Evolutionary conservation across 176 grass and related monocot genomes (phyloP).

Genomic region (Alloteropsis semialata): DNA sequence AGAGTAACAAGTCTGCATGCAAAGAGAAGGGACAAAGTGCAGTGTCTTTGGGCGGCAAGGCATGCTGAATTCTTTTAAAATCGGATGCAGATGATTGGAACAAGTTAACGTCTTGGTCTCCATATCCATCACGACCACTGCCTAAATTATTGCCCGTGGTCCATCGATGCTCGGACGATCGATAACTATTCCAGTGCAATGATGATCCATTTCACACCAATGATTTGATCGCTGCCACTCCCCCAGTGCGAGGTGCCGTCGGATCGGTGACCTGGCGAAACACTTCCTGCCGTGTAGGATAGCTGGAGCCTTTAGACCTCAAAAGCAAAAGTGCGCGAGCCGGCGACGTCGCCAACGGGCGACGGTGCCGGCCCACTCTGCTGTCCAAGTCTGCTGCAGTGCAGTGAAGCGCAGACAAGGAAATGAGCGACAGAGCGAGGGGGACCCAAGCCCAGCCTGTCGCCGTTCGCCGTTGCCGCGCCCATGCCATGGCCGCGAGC

Average conservation of each 20-base stretch:
- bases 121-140: background rate
- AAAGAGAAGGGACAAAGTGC: background rate
- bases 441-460: background rate
- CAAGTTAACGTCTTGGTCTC: constrained; percentile 2
- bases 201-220: background rate
- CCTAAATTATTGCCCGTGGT: constrained; percentile 29
- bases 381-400: background rate
- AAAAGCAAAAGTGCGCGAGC: background rate
- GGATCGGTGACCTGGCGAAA: background rate
- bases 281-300: background rate
- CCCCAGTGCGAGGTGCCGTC: background rate
- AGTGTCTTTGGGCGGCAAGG: constrained; percentile 37
- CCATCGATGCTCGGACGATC: background rate
- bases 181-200: background rate
- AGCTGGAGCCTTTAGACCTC: background rate
- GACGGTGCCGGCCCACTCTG: background rate
- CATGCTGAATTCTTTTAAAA: background rate
- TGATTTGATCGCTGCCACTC: background rate
- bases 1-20: background rate
- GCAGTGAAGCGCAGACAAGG: background rate
- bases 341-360: background rate
- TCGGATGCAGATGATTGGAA: background rate
- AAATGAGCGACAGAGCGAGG: background rate
- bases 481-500: constrained; percentile 1
- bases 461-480: background rate